These are phyloP conservation scores for Sarcodon aspratus DNA, from an alignment of 768 basidiomycete species.

Conservation along the genomic window DNA sequence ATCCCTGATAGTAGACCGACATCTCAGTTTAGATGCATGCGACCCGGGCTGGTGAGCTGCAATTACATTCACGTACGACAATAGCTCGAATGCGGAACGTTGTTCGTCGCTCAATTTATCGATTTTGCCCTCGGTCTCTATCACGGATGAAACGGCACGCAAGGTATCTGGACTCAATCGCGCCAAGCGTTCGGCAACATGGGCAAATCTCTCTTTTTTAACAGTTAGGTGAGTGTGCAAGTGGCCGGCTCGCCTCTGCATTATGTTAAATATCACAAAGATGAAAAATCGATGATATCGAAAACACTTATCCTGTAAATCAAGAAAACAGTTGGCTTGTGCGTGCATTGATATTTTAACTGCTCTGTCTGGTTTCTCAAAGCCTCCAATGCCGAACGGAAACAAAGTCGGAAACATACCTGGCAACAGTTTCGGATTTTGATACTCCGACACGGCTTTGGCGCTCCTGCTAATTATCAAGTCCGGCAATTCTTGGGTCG, in stretches of 20 bases:
- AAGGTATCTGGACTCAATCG: constrained; percentile 2
- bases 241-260: constrained; percentile 13
- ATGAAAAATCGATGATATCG: constrained; percentile 14
- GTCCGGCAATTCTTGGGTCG: constrained; percentile 7
- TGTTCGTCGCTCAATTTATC: constrained; percentile 7
- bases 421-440: constrained; percentile 19
- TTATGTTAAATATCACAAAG: constrained; percentile 17
- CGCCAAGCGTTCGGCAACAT: constrained; percentile 6
- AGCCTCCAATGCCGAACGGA: constrained; percentile 20
- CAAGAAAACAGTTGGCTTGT: constrained; percentile 14
- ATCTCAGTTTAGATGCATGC: constrained; percentile 13
- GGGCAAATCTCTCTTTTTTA: constrained; percentile 2
- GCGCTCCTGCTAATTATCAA: constrained; percentile 11
- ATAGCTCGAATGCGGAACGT: constrained; percentile 10
- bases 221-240: constrained; percentile 15
- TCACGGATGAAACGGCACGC: background rate
- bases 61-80: constrained; percentile 20
- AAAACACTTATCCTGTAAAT: constrained; percentile 10
- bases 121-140: constrained; percentile 5
- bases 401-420: constrained; percentile 20
- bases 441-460: constrained; percentile 17
- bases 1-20: constrained; percentile 13
- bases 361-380: constrained; percentile 11
- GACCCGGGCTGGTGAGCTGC: constrained; percentile 21
- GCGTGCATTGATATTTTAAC: constrained; percentile 8